Conservation (phyloP, 257 asterid species). For the Solanum virginianum region DNA sequence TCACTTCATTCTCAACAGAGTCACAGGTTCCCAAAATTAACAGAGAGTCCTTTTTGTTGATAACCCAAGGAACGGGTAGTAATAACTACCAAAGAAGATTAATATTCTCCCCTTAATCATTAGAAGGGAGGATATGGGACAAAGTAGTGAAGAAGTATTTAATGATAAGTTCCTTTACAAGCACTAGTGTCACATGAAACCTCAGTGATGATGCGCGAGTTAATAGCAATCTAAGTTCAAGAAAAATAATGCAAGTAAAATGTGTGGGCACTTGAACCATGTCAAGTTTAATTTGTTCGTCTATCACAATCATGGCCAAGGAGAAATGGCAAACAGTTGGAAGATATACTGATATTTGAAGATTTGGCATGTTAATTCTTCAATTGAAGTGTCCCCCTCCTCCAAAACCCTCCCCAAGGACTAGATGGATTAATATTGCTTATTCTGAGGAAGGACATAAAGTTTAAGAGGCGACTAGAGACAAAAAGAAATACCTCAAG, state of each 20-base stretch:
- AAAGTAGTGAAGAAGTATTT: not conserved
- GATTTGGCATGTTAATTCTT: not conserved
- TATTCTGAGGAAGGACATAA: not conserved
- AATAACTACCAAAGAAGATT: not conserved
- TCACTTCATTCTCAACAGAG: not conserved
- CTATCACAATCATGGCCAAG: not conserved
- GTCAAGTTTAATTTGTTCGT: not conserved
- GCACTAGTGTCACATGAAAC: not conserved
- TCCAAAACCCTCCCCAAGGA: not conserved
- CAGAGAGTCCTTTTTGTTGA: not conserved
- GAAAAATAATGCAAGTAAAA: not conserved
- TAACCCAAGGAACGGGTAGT: not conserved
- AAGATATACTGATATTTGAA: not conserved
- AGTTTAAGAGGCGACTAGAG: not conserved
- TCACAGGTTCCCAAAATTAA: not conserved
- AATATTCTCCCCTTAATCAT: not conserved
- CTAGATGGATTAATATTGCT: not conserved
- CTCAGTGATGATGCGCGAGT: not conserved
- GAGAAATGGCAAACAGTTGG: not conserved
- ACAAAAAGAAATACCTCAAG: conserved; percentile 35
- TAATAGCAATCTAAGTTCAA: not conserved
- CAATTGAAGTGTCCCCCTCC: not conserved
- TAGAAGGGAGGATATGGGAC: not conserved
- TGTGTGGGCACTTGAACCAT: not conserved
- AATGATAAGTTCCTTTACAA: not conserved